Evolutionary conservation across 257 asterid species (phyloP).

Genomic region (Apocynum venetum): DNA sequence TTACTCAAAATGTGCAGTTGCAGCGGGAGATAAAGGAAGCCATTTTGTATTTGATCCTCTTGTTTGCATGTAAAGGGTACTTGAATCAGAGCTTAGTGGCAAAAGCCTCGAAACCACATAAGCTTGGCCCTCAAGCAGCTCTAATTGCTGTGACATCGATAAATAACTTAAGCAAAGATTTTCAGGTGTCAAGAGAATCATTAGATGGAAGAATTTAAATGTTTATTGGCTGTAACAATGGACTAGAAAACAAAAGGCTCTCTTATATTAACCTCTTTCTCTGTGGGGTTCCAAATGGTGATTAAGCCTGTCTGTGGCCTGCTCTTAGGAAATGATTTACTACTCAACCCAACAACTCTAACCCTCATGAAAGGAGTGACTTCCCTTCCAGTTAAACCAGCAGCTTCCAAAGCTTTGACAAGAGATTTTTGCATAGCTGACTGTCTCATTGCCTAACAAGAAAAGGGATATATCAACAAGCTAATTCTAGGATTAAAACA

Average conservation of each 20-base stretch:
- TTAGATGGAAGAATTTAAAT: background rate
- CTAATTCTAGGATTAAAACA: conserved; percentile 6
- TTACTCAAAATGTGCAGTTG: conserved; percentile 52
- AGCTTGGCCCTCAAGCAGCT: conserved; percentile 77
- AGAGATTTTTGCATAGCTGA: conserved; percentile 59
- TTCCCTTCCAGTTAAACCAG: conserved; percentile 75
- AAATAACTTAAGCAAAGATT: conserved; percentile 6
- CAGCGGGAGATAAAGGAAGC: conserved; percentile 54
- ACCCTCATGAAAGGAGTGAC: conserved; percentile 84
- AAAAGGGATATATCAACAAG: conserved; percentile 18
- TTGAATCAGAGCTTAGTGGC: conserved; percentile 68
- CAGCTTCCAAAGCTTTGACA: conserved; percentile 71
- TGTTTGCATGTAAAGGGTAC: conserved; percentile 71
- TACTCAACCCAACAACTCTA: conserved; percentile 76
- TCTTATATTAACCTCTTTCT: conserved; percentile 58
- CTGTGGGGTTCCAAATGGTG: conserved; percentile 94
- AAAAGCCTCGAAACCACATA: conserved; percentile 68
- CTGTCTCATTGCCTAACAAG: conserved; percentile 57
- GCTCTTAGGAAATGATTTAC: conserved; percentile 33
- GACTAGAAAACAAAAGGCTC: background rate
- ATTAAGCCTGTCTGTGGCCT: conserved; percentile 57
- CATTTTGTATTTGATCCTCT: conserved; percentile 71
- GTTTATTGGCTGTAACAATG: background rate
- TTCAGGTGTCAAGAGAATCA: background rate
- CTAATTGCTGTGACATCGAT: conserved; percentile 44